Conservation (phyloP, 345 rosid species). For the Eucalyptus tenuipes region DNA sequence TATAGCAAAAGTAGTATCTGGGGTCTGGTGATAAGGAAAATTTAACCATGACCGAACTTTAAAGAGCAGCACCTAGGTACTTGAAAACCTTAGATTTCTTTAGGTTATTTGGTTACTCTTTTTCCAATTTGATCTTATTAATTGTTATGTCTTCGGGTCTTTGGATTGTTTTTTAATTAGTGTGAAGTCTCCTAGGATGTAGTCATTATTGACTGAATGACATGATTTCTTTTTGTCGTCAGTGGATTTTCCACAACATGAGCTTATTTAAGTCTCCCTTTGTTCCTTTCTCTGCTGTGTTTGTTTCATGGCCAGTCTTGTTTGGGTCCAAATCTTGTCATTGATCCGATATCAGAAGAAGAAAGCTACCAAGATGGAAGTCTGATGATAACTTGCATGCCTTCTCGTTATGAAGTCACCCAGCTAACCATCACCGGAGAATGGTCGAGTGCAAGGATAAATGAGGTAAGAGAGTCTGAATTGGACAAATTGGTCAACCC, state of each 20-base stretch:
- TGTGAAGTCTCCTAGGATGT: neutral
- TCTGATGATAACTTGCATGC: constrained; percentile 75
- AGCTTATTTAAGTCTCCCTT: neutral
- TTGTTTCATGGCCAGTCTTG: constrained; percentile 38
- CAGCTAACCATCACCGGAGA: constrained; percentile 79
- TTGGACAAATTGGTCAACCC: neutral
- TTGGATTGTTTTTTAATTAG: neutral
- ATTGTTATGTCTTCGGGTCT: neutral
- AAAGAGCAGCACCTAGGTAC: neutral
- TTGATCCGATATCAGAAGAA: constrained; percentile 76
- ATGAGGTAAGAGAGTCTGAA: constrained; percentile 39
- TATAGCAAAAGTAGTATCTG: neutral
- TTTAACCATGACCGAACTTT: neutral
- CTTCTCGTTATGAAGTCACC: constrained; percentile 80
- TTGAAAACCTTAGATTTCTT: neutral
- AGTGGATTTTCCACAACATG: neutral
- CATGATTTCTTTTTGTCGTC: neutral
- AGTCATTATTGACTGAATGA: neutral
- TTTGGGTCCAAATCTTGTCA: constrained; percentile 64
- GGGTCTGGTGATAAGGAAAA: neutral
- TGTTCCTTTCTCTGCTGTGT: neutral
- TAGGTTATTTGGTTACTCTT: neutral
- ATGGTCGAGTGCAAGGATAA: constrained; percentile 70
- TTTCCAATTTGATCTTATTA: neutral
- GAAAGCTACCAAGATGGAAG: constrained; percentile 90